Base-by-base conservation (phyloP, 257 asterid species). In the Echium plantagineum region DNA sequence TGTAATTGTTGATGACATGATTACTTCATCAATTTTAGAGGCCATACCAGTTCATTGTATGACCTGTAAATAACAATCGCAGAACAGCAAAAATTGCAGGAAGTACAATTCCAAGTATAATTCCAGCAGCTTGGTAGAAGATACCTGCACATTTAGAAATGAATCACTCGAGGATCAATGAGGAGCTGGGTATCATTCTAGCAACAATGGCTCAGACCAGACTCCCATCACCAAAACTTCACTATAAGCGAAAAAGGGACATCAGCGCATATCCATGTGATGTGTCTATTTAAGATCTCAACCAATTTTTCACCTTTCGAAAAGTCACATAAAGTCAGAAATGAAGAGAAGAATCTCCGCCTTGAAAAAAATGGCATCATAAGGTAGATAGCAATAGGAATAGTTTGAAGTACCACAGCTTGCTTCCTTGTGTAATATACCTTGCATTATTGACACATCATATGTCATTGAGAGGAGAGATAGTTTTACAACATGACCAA, bases 1-100 rank as follows among this genome's bases (percentile, higher is more conserved):
- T 35, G 47, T 35, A 35, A 35, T 35, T 35, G 47, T 35, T 35
- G 47, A 7, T 15, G 8, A 35, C 47, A 35, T 8, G 9, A 7
- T 35, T 35, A 35, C 13, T 35, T 7, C 15, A 35, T 8, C 47
- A 7, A 35, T 5, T 35, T 35, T 7, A 68, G 55, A 72, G 65
- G 59, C 22, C 71, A 57, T 72, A 93, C 98, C 98, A 93, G 80
- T 83, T 80, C 98, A 93, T 93, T 38, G 97, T 77, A 62, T 81
- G 86, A 58, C 80, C 71, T 21, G 86, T 58, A 66, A 93, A 86
- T 21, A 84, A 71, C 81, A 93, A 67, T 51, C 94, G 72, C 75
- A 86, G 35, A 71, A 86, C 71, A 62, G 97, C 80, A 72, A 89
- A 80, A 51, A 67, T 48, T 60, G 81, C 77, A 15, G 98, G 96